A percentile compares a stretch with the other conserved stretches of the same genome.
Conservation (phyloP, 2,329 filamentous ascomycete genomes). For the Epichloe sp. region DNA sequence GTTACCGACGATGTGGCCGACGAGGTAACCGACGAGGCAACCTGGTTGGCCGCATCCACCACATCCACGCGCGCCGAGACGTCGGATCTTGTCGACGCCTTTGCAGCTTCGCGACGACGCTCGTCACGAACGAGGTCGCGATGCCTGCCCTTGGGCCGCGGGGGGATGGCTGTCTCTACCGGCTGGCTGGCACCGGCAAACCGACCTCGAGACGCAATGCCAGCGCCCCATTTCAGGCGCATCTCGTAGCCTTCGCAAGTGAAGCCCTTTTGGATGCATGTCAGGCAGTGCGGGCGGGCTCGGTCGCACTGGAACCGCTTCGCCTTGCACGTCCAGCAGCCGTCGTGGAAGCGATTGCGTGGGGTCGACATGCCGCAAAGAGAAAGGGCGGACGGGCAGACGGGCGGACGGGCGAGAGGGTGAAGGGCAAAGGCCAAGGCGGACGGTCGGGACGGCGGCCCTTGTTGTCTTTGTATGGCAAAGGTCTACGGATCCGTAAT, state of each 20-base stretch:
- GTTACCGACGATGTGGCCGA: too few relatives aligned
- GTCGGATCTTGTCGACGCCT: neutral
- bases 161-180: neutral
- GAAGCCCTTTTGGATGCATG: slow-evolving; percentile 1
- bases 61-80: neutral
- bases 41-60: neutral
- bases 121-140: slow-evolving; percentile 3
- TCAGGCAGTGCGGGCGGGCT: slow-evolving; percentile 1
- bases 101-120: neutral
- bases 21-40: neutral
- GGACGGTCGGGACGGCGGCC: neutral
- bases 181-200: slow-evolving; percentile 2
- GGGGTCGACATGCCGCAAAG: slow-evolving; percentile 2
- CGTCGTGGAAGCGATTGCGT: slow-evolving; percentile 3
- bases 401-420: neutral
- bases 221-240: slow-evolving; percentile 4
- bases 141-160: slow-evolving; percentile 1
- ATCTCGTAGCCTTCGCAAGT: slow-evolving; percentile 1
- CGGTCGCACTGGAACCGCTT: slow-evolving; percentile 2
- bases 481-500: too few relatives aligned
- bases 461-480: neutral
- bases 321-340: slow-evolving; percentile 4
- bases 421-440: neutral
- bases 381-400: neutral
- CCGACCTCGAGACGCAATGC: slow-evolving; percentile 1